phyloP scores from a whole-genome alignment of 768 basidiomycete genomes.

The Pilatotrama ljubarskyi region DNA sequence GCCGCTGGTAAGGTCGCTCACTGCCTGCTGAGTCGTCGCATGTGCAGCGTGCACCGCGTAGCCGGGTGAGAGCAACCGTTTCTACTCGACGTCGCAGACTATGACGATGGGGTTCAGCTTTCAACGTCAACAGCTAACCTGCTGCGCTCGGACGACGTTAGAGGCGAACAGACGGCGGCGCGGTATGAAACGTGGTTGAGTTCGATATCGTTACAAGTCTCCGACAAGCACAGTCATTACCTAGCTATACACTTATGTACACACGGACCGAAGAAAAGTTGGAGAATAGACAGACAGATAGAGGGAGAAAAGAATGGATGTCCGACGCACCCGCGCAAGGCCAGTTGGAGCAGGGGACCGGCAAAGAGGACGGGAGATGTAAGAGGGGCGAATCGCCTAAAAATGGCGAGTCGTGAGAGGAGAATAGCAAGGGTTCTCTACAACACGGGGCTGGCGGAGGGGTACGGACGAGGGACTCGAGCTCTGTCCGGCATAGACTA shows the following conservation, averaged over 20 bases:
- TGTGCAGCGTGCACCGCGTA: too few species aligned
- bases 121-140: too few species aligned
- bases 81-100: too few species aligned
- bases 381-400: neutral
- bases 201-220: slow-evolving; percentile 3
- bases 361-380: neutral
- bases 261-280: neutral
- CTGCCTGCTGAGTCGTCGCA: too few species aligned
- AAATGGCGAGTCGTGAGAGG: neutral
- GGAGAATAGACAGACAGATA: neutral
- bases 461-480: neutral
- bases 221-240: slow-evolving; percentile 12
- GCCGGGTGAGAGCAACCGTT: too few species aligned
- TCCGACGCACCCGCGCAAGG: neutral
- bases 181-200: neutral
- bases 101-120: too few species aligned
- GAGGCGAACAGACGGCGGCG: neutral
- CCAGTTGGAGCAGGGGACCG: neutral
- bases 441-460: neutral
- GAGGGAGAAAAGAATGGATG: neutral
- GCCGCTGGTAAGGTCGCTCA: too few species aligned
- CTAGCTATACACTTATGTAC: slow-evolving; percentile 19
- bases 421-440: slow-evolving; percentile 1
- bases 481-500: slow-evolving; percentile 8
- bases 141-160: too few species aligned